Base-by-base conservation (phyloP, 148 eudicot species). In the Mesembryanthemum crystallinum region DNA sequence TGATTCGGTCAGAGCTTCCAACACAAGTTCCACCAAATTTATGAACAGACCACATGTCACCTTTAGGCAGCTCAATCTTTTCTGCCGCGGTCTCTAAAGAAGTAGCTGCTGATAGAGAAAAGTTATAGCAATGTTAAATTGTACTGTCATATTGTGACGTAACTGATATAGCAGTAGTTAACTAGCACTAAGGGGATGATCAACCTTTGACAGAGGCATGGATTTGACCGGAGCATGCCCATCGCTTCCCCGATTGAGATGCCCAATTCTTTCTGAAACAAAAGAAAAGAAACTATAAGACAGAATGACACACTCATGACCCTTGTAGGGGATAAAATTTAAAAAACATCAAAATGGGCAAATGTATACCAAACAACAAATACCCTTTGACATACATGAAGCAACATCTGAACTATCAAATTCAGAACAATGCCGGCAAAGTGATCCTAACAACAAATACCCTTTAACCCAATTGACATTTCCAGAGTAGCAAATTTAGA, bases 21-120 rank as follows among this genome's bases (percentile, higher is more conserved):
- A 96, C 93, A 81, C 99, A 96, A 78, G 99, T 96, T 39, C 99
- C 99, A 33, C 99, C 99, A 83, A 96, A 96, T 83, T 96, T 96
- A 87, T 96, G 99, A 66, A 96, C 85, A 65, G 98, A 80, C 99
- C 99, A 96, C 79, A 80, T 85, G 55, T 88, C 92, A 60, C 98
- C 98, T 75, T 86, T 89, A 47, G 87, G 91, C 64, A 96, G 71
- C 64, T 74, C 80, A 58, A 64, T 52, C 59, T 80, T 79, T 75
- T 79, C 93, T 12, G 78, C 58, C 0, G 86, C 82, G 73, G 73
- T 76, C 74, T 89, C 87, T 59, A 84, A 49, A 28, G 83, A 84
- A 81, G 80, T 33, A 78, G 83, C 99, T 90, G 83, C 79, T 55
- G 79, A 71, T 30, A 70, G 72, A 54, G 8, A 74, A 23, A 25